Base-by-base conservation (phyloP, 768 basidiomycete genomes). In the Paxillus ammoniavirescens region DNA sequence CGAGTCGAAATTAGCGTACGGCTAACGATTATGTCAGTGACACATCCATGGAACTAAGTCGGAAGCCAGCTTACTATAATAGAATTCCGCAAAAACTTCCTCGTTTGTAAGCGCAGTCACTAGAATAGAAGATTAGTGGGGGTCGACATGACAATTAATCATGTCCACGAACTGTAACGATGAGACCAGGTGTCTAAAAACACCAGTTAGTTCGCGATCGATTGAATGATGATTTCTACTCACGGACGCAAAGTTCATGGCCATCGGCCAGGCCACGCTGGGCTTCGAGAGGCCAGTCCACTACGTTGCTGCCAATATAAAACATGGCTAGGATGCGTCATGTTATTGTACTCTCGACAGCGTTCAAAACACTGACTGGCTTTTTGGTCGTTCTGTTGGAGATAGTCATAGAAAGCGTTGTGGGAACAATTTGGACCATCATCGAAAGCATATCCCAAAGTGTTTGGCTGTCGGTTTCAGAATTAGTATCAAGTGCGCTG, bases 61-160 rank as follows among this genome's bases (percentile, higher is more conserved):
- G 5, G 5, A 49, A 9, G 67, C 81, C 33, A 9, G 67, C 81
- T 35, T 58, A 80, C 82, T 83, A 70, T 89, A 93, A 54, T 85
- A 90, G 15, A 93, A 74, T 67, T 92, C 89, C 4, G 89, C 89
- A 53, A 91, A 89, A 4, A 82, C 86, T 56, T 86, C 72, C 58
- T 81, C 72, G 63, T 83, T 91, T 8, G 76, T 68, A 40, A 86
- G 73, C 2, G 81, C 62, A 0, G 86, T 86, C 81, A 79, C 82
- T 83, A 52, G 17, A 30, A 47, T 5, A 10, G 13, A 30, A 44
- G 31, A 36, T 52, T 23, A 57, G 45, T 15, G 36, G 18, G n/a
- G 1, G 10, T 10, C 8, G 17, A 14, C 6, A 23, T 0, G 47
- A 0, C 5, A 15, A 18, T 18, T 42, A 50, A 18, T 18, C 44